Evolutionary conservation across 1,139 yeast species (phyloP).

Genomic region (Sugiyamaella neomexicana): DNA sequence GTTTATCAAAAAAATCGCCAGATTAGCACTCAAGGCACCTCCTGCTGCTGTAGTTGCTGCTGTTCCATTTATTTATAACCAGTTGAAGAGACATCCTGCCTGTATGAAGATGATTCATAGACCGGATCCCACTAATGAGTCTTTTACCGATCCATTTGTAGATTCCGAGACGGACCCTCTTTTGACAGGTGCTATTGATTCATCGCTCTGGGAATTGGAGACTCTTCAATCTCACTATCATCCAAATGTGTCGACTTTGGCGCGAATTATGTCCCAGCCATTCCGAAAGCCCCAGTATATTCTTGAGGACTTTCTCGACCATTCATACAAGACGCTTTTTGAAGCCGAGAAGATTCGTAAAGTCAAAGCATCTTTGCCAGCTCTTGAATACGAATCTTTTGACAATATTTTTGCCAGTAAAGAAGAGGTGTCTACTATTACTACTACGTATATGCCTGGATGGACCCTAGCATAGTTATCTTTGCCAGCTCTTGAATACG

Average conservation of each 20-base stretch:
- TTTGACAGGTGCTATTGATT: slow-evolving; percentile 72
- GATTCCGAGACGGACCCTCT: slow-evolving; percentile 68
- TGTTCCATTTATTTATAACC: slow-evolving; percentile 88
- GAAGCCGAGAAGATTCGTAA: slow-evolving; percentile 73
- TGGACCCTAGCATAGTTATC: slow-evolving; percentile 33
- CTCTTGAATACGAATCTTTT: slow-evolving; percentile 74
- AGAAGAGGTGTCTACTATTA: not conserved
- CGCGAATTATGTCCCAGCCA: slow-evolving; percentile 84
- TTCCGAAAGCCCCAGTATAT: slow-evolving; percentile 84
- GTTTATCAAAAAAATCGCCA: slow-evolving; percentile 77
- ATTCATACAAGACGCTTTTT: slow-evolving; percentile 75
- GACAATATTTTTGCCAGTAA: slow-evolving; percentile 42
- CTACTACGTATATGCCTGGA: slow-evolving; percentile 14
- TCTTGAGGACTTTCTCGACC: slow-evolving; percentile 91
- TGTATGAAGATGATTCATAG: slow-evolving; percentile 89
- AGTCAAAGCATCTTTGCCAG: slow-evolving; percentile 64
- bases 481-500: slow-evolving; percentile 78
- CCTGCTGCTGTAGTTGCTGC: slow-evolving; percentile 88
- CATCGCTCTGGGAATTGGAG: slow-evolving; percentile 91
- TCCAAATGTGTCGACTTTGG: slow-evolving; percentile 91
- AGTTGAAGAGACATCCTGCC: slow-evolving; percentile 85
- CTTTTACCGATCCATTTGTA: slow-evolving; percentile 68
- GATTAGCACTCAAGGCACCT: slow-evolving; percentile 74
- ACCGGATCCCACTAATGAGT: slow-evolving; percentile 38
- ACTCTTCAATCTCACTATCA: slow-evolving; percentile 85